Conservation (phyloP, 441 rosid genomes). For the Pelargonium cotyledonis region DNA sequence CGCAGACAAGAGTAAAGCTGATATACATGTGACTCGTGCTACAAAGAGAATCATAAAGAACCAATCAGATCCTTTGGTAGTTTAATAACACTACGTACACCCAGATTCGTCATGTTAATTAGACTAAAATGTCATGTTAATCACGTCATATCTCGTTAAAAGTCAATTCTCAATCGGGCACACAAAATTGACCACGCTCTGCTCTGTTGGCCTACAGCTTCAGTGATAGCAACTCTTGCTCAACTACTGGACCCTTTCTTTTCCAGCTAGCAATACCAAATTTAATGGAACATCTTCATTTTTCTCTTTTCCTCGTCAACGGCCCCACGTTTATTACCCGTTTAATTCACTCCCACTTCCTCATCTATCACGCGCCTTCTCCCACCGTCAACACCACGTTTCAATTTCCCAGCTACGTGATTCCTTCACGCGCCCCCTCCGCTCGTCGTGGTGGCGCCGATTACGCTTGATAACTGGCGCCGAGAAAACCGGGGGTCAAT, state of each 20-base stretch:
- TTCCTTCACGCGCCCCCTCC: background rate
- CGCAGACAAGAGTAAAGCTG: too few relatives aligned
- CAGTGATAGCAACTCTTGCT: background rate
- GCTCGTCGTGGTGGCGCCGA: slow-evolving; percentile 5
- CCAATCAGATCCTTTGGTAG: too few relatives aligned
- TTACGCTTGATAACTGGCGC: slow-evolving; percentile 25
- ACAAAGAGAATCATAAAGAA: too few relatives aligned
- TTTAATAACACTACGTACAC: too few relatives aligned
- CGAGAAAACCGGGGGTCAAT: slow-evolving; percentile 45
- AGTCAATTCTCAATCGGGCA: too few relatives aligned
- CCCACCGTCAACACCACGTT: background rate
- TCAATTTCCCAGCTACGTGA: background rate
- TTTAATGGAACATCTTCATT: too few relatives aligned
- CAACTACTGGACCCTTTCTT: background rate
- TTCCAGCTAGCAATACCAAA: background rate
- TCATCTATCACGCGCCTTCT: background rate
- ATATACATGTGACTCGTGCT: too few relatives aligned
- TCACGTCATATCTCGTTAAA: too few relatives aligned
- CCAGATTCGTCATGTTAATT: too few relatives aligned
- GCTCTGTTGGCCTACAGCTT: background rate
- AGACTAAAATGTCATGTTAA: too few relatives aligned
- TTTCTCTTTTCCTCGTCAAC: background rate
- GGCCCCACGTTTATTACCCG: background rate
- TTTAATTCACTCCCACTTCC: background rate
- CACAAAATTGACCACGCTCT: too few relatives aligned